Percentiles rank a stretch among this genome's conserved stretches.
These are phyloP conservation scores for Stereocaulon alpinum DNA, from an alignment of 495 filamentous ascomycete genomes.

Conservation along the genomic window DNA sequence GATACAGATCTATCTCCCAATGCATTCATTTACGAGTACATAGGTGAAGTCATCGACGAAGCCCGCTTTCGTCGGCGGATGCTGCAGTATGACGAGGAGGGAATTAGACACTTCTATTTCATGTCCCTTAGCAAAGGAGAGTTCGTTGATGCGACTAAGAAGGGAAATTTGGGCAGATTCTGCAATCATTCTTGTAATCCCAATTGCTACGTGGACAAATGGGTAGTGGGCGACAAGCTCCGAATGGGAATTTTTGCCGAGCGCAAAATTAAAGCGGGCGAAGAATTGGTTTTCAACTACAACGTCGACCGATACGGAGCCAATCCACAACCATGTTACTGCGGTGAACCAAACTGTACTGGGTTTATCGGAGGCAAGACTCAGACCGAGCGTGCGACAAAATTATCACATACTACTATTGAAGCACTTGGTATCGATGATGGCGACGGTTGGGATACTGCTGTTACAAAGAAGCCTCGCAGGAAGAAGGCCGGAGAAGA, in stretches of 20 bases:
- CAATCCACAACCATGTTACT: conserved; percentile 94
- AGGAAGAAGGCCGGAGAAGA: conserved; percentile 92
- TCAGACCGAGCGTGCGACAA: conserved; percentile 90
- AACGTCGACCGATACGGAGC: conserved; percentile 98
- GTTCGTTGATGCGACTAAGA: conserved; percentile 96
- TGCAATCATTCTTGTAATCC: conserved; percentile 99
- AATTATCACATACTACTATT: conserved; percentile 79
- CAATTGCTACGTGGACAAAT: conserved; percentile 99
- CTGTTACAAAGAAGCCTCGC: conserved; percentile 74
- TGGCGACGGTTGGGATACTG: conserved; percentile 81
- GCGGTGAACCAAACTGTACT: conserved; percentile 86
- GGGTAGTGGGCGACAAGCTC: conserved; percentile 96
- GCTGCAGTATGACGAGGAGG: conserved; percentile 84
- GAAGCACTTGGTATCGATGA: conserved; percentile 96
- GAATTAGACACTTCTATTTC: conserved; percentile 99
- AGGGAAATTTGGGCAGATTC: conserved; percentile 90
- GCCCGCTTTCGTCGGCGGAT: conserved; percentile 75
- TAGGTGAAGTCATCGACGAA: conserved; percentile 97
- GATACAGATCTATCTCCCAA: conserved; percentile 64
- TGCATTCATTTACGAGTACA: conserved; percentile 96
- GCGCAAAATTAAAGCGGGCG: conserved; percentile 74
- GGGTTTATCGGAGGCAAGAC: conserved; percentile 97
- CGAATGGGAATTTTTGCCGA: conserved; percentile 98
- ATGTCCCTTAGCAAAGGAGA: conserved; percentile 97
- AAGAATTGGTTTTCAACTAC: conserved; percentile 99